Base-by-base conservation (phyloP, 768 basidiomycete species). In the Lentinula detonsa region DNA sequence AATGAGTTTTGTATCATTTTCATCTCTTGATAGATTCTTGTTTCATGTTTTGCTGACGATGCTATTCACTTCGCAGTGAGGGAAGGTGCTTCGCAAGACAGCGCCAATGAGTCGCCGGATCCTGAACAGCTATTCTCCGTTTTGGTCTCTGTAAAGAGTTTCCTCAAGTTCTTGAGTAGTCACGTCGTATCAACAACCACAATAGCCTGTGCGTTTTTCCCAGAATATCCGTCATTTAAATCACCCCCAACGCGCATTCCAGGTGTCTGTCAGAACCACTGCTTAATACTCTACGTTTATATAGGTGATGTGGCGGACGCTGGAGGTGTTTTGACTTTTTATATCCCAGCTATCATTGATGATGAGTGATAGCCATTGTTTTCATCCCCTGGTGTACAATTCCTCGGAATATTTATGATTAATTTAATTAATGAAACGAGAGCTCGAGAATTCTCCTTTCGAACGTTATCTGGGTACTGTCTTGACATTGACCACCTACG, bases 221-320 rank as follows among this genome's bases (percentile, higher is more conserved):
- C 15, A 23, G n/a, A 15, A 18, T n/a, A 8, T 48, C 16, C 40
- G 53, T 37, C 9, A 21, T 56, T 52, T 45, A 46, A 15, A 1
- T 51, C 31, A 40, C 57, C 15, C 15, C 13, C 15, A 37, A 53
- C 49, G 49, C 6, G 15, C 10, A 13, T 11, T 16, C 13, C 67
- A 95, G 92, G 88, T 68, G 80, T 95, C 54, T 95, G 93, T 68
- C 85, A 87, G 65, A 80, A 85, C 61, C 88, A 93, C 64, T 94
- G 91, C 68, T 79, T 91, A 61, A 94, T 95, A 65, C 80, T 94
- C 55, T 95, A 94, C 64, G 91, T 94, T 58, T 95, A 94, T 68
- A 88, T 94, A 48, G 93, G 93, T 9, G 87, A 91, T 35, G 80
- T 87, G 10, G 82, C 83, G 4, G 86, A 91, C 60, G 84, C 88